A percentile compares a stretch with the other conserved stretches of the same genome.
phyloP scores from a whole-genome alignment of 2,329 filamentous ascomycete species.

The Exophiala alcalophila region DNA sequence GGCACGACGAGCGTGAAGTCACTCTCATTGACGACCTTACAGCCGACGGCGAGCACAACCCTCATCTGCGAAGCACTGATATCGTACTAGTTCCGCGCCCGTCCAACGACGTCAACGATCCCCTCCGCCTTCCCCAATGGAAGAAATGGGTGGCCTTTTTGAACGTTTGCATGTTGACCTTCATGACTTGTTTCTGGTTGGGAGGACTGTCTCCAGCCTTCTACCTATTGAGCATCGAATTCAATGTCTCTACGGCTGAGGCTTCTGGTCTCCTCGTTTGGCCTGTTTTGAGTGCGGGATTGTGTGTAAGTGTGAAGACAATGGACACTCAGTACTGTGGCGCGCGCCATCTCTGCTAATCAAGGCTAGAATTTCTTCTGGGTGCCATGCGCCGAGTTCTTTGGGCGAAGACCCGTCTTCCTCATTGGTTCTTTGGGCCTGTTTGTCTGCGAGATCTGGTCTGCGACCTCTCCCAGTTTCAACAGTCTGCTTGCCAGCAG shows the following conservation, averaged over 20 bases:
- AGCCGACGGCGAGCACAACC: constrained; percentile 1
- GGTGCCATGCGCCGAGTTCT: constrained; percentile 33
- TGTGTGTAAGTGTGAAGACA: constrained; percentile 4
- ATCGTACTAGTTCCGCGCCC: constrained; percentile 34
- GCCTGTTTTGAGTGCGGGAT: constrained; percentile 2
- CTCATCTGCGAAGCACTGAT: constrained; percentile 10
- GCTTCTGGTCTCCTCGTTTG: constrained; percentile 5
- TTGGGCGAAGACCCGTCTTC: constrained; percentile 38
- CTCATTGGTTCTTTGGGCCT: constrained; percentile 35
- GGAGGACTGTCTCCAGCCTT: constrained; percentile 12
- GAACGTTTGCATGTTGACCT: constrained; percentile 5
- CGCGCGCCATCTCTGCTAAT: too few relatives aligned
- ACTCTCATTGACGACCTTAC: constrained; percentile 3
- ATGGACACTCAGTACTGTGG: too few relatives aligned
- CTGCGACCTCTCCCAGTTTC: background rate
- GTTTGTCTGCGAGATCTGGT: constrained; percentile 32
- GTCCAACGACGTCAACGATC: constrained; percentile 32
- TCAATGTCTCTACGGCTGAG: background rate
- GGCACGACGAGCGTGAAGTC: constrained; percentile 7
- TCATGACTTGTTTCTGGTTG: constrained; percentile 6
- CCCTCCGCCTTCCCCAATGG: constrained; percentile 23
- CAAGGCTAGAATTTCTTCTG: constrained; percentile 19
- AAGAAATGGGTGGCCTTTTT: constrained; percentile 10
- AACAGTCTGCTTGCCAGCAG: constrained; percentile 8
- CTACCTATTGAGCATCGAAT: constrained; percentile 4